A percentile compares a stretch with the other conserved stretches of the same genome.
Conservation (phyloP, 139 green algal genomes). For the Picochlorum sp. region DNA sequence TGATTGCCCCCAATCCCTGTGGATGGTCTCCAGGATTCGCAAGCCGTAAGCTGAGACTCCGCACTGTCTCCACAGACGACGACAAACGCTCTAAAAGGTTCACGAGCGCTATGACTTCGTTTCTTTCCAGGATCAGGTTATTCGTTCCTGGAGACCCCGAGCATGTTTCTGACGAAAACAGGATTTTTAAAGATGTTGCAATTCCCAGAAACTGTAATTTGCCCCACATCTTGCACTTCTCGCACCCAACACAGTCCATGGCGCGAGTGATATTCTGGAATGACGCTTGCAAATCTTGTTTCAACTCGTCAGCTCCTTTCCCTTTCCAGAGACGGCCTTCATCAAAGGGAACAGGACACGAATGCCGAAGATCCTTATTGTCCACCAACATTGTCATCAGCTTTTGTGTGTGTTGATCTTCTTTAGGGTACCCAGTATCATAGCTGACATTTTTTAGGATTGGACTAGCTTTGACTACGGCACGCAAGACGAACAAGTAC, state of each 20-base stretch:
- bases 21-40: conserved; percentile 14
- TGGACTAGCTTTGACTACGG: conserved; percentile 68
- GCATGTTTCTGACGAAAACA: conserved; percentile 73
- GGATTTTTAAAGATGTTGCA: conserved; percentile 88
- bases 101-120: conserved; percentile 91
- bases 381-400: conserved; percentile 53
- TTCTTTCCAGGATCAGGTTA: conserved; percentile 66
- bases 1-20: conserved; percentile 28
- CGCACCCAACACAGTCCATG: conserved; percentile 98
- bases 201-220: conserved; percentile 96
- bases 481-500: conserved; percentile 84
- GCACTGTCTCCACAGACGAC: conserved; percentile 51
- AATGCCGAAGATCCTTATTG: conserved; percentile 41
- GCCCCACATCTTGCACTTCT: conserved; percentile 99
- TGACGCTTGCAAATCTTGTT: conserved; percentile 52
- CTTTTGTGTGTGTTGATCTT: conserved; percentile 53
- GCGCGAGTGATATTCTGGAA: conserved; percentile 92
- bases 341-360: conserved; percentile 88
- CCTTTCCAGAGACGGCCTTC: conserved; percentile 82
- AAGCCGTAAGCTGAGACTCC: conserved; percentile 30
- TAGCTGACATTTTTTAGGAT: conserved; percentile 52
- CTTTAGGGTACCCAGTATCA: conserved; percentile 46
- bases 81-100: conserved; percentile 81
- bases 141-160: conserved; percentile 2
- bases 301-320: conserved; percentile 49